Evolutionary conservation across 768 basidiomycete genomes (phyloP), one percentile per base, ranked within the genome.

Genomic region (Strobilomyces dryophilus): DNA sequence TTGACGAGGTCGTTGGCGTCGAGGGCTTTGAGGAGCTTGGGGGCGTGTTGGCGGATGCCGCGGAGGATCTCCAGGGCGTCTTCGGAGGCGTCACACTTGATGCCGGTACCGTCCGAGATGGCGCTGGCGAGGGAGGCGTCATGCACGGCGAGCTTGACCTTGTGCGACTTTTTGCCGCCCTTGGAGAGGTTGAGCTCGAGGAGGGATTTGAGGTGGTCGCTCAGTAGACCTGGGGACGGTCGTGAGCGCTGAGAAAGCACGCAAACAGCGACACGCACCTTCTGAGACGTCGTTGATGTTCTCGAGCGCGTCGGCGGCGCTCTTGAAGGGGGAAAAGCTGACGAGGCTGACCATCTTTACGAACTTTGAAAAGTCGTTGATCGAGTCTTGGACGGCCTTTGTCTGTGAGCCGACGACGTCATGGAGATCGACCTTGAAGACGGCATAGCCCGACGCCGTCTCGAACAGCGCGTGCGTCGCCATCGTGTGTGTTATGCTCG

Each of bases 271-370:
- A 14, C 26, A 73, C 82, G 29, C 55, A 93, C 95, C 93, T 78
- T 98, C 95, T 10, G 95, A 97, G 15, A 98, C 71, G 72, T 98
- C 95, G 67, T 98, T 98, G 47, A 87, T 87, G 61, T 97, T 98
- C 74, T 98, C 93, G 60, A 98, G 76, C 32, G 94, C 94, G 67
- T 95, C 86, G 0, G 91, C 93, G 21, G 94, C 92, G 54, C 77
- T 93, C 71, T 91, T 92, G 79, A 95, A 98, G 0, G 95, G 95
- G 50, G 86, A 81, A 76, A 98, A 98, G 69, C 90, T 93, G 70
- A 88, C 68, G 66, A 98, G 74, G 63, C 85, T 78, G 56, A 97
- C 91, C 89, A 95, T 93, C 77, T 92, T 94, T 53, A 81, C 77
- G 70, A 98, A 98, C 71, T 89, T 94, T 60, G 82, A 74, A 60